Conservation (phyloP, 768 basidiomycete genomes). For the Candolleomyces eurysporus region DNA sequence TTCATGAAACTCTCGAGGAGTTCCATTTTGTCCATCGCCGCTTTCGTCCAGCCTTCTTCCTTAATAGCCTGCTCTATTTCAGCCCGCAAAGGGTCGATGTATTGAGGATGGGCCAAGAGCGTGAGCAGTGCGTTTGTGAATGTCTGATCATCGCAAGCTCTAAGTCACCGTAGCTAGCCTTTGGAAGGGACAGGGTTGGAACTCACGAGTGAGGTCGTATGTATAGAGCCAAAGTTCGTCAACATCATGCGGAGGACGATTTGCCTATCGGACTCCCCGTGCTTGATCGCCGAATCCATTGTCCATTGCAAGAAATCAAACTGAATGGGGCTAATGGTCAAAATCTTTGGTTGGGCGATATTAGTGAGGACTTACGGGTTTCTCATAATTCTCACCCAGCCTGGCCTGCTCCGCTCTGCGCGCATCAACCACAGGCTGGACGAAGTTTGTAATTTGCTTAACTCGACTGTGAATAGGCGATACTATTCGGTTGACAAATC, state of each 20-base stretch:
- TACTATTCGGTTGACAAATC: neutral
- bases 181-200: neutral
- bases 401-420: constrained; percentile 5
- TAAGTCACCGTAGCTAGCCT: neutral
- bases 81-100: constrained; percentile 34
- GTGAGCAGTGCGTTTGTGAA: constrained; percentile 32
- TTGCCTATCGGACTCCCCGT: constrained; percentile 23
- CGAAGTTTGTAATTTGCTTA: neutral
- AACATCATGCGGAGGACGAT: constrained; percentile 33
- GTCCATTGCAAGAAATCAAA: constrained; percentile 48
- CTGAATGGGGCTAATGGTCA: constrained; percentile 22
- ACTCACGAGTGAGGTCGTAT: constrained; percentile 42
- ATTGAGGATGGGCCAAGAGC: constrained; percentile 33
- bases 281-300: constrained; percentile 35
- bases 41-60: constrained; percentile 31
- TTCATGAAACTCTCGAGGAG: constrained; percentile 14
- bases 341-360: neutral
- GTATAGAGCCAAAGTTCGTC: constrained; percentile 42
- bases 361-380: constrained; percentile 3
- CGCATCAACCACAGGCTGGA: constrained; percentile 13
- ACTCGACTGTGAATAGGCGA: constrained; percentile 4
- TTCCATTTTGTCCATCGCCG: constrained; percentile 6
- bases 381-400: constrained; percentile 10
- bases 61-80: constrained; percentile 39
- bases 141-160: constrained; percentile 1